Conservation (phyloP, 441 rosid genomes). For the Pelargonium australe region DNA sequence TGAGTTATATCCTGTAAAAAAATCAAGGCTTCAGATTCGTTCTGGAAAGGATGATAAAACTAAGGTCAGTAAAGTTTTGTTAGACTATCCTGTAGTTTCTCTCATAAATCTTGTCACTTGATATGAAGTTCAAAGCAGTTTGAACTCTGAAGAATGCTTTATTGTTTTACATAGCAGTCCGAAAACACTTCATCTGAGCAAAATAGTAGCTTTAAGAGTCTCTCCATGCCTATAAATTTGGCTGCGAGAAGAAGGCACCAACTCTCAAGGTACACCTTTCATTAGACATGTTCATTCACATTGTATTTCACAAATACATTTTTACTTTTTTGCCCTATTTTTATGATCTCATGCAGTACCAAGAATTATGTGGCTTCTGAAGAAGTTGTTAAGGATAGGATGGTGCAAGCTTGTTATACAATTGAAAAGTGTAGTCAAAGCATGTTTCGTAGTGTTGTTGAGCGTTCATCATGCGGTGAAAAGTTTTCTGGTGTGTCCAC, state of each 20-base stretch:
- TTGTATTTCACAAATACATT: slow-evolving; percentile 4
- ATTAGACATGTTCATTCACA: slow-evolving; percentile 5
- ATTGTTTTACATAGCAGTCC: neutral
- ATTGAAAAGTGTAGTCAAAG: slow-evolving; percentile 51
- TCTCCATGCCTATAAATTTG: slow-evolving; percentile 46
- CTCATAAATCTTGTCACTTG: slow-evolving; percentile 9
- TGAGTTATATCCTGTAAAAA: slow-evolving; percentile 72
- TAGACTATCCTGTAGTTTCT: slow-evolving; percentile 14
- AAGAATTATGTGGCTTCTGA: slow-evolving; percentile 34
- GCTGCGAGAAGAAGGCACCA: slow-evolving; percentile 45
- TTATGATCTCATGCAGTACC: slow-evolving; percentile 35
- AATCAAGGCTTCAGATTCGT: slow-evolving; percentile 48
- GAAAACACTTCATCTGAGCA: slow-evolving; percentile 43
- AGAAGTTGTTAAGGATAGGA: slow-evolving; percentile 35
- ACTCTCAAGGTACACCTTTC: slow-evolving; percentile 42
- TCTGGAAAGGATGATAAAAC: slow-evolving; percentile 50
- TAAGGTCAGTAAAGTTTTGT: slow-evolving; percentile 42
- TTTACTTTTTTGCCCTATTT: slow-evolving; percentile 18
- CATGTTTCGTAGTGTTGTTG: slow-evolving; percentile 68
- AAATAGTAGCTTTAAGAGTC: slow-evolving; percentile 36
- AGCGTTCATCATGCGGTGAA: slow-evolving; percentile 66
- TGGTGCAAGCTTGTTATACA: slow-evolving; percentile 32
- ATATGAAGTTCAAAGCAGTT: slow-evolving; percentile 5
- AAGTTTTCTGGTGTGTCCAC: slow-evolving; percentile 35
- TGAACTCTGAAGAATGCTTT: neutral